A percentile compares a stretch with the other conserved stretches of the same genome.
Conservation (phyloP, 2,329 filamentous ascomycete genomes). For the Penicillium expansum region DNA sequence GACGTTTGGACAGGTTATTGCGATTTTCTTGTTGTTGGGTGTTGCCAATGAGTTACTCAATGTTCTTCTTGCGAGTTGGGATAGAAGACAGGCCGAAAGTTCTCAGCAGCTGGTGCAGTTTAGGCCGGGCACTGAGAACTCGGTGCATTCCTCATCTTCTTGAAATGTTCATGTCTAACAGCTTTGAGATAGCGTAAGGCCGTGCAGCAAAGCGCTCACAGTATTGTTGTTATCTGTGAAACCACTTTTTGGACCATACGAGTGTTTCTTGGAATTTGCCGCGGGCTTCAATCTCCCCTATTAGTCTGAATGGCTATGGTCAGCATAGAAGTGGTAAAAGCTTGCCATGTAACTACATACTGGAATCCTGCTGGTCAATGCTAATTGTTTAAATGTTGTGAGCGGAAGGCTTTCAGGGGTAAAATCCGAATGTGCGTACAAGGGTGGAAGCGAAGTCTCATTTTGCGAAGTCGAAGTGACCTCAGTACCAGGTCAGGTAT, state of each 20-base stretch:
- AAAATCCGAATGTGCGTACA: neutral
- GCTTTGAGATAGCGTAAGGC: neutral
- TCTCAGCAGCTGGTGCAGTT: constrained; percentile 7
- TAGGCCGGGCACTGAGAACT: neutral
- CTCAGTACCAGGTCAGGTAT: neutral
- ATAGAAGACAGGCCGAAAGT: constrained; percentile 7
- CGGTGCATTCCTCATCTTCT: neutral
- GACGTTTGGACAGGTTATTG: constrained; percentile 21
- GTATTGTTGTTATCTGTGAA: neutral
- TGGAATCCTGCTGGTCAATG: neutral
- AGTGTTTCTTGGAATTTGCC: neutral
- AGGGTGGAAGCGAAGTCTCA: neutral
- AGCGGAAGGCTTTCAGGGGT: no score
- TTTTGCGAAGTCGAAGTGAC: neutral
- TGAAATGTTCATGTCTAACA: neutral
- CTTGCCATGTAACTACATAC: neutral
- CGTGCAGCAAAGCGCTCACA: neutral
- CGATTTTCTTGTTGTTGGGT: constrained; percentile 17
- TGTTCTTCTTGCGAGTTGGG: constrained; percentile 18
- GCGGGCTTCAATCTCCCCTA: neutral
- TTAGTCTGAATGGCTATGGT: neutral
- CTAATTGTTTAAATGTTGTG: neutral
- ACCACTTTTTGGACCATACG: neutral
- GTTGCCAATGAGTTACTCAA: constrained; percentile 19
- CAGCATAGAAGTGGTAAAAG: neutral